Percentiles rank a stretch among this genome's conserved stretches.
phyloP scores from a whole-genome alignment of 352 stramenopile genomes.

The Phytophthora fragariaefolia region DNA sequence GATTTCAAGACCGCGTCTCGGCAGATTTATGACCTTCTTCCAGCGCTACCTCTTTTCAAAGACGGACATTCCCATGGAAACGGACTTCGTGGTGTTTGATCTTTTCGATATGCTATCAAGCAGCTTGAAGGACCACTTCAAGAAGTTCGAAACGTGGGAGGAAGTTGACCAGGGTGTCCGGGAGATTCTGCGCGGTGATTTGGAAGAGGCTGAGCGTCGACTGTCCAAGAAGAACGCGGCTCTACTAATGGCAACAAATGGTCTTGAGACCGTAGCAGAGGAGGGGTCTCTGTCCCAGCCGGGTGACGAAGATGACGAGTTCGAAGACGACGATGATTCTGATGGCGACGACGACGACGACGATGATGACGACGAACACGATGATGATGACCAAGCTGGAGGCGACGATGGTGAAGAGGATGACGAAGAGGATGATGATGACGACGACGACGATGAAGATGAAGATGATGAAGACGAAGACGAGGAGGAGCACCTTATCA shows the following conservation, averaged over 20 bases:
- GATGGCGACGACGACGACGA: slow-evolving; percentile 65
- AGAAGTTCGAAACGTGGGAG: slow-evolving; percentile 78
- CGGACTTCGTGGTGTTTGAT: slow-evolving; percentile 92
- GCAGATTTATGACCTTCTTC: slow-evolving; percentile 93
- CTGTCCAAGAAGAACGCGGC: slow-evolving; percentile 68
- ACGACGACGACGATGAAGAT: slow-evolving; percentile 70
- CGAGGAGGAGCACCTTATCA: slow-evolving; percentile 91
- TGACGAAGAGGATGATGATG: slow-evolving; percentile 71
- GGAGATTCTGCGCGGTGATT: slow-evolving; percentile 62
- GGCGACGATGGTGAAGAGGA: slow-evolving; percentile 48
- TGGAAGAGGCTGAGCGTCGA: slow-evolving; percentile 72
- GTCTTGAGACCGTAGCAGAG: slow-evolving; percentile 39
- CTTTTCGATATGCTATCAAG: slow-evolving; percentile 69
- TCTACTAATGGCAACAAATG: slow-evolving; percentile 40
- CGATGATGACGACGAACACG: slow-evolving; percentile 65
- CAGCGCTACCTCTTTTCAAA: slow-evolving; percentile 98
- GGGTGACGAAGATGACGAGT: slow-evolving; percentile 52
- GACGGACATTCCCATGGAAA: slow-evolving; percentile 93
- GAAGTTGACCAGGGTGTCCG: slow-evolving; percentile 69
- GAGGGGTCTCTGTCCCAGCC: slow-evolving; percentile 45
- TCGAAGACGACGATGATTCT: slow-evolving; percentile 57
- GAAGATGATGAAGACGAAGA: slow-evolving; percentile 75
- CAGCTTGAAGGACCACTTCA: slow-evolving; percentile 73
- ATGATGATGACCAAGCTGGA: slow-evolving; percentile 54
- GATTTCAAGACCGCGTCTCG: slow-evolving; percentile 86